These are phyloP conservation scores for Vigna trinervia DNA, from an alignment of 306 rosid species.

Conservation along the genomic window DNA sequence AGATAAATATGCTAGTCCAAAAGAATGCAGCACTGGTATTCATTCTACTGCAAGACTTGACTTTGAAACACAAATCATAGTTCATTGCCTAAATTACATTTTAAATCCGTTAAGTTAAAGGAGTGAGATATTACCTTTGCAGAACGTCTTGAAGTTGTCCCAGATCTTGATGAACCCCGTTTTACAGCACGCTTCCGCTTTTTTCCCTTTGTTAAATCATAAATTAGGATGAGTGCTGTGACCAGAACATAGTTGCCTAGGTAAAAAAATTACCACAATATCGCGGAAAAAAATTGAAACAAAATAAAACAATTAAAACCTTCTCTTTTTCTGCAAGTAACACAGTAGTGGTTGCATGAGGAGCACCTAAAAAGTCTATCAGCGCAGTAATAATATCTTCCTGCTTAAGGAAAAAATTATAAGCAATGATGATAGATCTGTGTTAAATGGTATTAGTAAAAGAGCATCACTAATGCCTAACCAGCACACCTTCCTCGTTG, in stretches of 20 bases:
- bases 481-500: constrained; percentile 79
- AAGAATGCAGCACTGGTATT: neutral
- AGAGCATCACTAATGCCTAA: constrained; percentile 35
- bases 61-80: constrained; percentile 3
- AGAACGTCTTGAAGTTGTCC: constrained; percentile 64
- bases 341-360: constrained; percentile 74
- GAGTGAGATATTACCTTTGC: constrained; percentile 65
- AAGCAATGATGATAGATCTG: constrained; percentile 3
- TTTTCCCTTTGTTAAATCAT: constrained; percentile 54
- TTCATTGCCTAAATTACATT: constrained; percentile 35
- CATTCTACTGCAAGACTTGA: neutral
- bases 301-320: constrained; percentile 48
- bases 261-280: constrained; percentile 7
- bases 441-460: constrained; percentile 26
- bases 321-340: constrained; percentile 81
- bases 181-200: constrained; percentile 73
- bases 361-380: constrained; percentile 83
- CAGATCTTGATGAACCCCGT: constrained; percentile 66
- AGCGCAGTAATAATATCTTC: constrained; percentile 81
- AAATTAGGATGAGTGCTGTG: constrained; percentile 31
- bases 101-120: constrained; percentile 9
- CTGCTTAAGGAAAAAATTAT: constrained; percentile 55
- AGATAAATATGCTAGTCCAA: neutral
- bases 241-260: neutral
- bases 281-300: constrained; percentile 9